Conservation (phyloP, 176 grass and related monocot species). For the Urochloa ruziziensis region DNA sequence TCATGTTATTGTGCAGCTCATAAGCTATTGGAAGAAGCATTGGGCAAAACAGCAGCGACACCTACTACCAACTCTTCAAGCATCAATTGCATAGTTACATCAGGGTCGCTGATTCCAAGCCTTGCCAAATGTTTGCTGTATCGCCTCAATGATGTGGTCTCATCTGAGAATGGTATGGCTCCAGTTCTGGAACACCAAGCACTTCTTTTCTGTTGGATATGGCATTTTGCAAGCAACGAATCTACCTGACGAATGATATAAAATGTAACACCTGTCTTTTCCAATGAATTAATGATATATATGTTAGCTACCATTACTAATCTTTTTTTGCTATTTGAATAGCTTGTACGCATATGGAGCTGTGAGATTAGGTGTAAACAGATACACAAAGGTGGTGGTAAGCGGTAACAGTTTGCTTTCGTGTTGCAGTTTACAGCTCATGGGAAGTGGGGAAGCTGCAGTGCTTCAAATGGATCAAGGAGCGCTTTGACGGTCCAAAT, state of each 20-base stretch:
- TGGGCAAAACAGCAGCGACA: conserved; percentile 33
- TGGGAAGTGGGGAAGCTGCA: conserved; percentile 94
- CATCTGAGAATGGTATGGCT: conserved; percentile 68
- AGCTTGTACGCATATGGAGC: neutral
- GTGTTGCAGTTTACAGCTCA: conserved; percentile 78
- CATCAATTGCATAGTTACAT: conserved; percentile 85
- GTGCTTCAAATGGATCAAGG: conserved; percentile 96
- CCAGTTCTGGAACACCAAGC: neutral
- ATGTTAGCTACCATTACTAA: neutral
- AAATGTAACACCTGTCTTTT: neutral
- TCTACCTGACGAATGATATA: neutral
- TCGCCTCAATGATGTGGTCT: conserved; percentile 75
- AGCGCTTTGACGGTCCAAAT: conserved; percentile 61
- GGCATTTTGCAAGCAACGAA: neutral
- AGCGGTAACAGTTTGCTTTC: neutral
- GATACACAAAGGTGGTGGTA: neutral
- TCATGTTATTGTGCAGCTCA: conserved; percentile 54
- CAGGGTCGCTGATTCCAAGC: conserved; percentile 91
- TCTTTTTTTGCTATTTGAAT: neutral
- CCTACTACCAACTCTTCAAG: conserved; percentile 24
- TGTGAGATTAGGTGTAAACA: neutral
- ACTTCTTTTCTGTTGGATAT: conserved; percentile 14
- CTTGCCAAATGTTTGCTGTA: conserved; percentile 96
- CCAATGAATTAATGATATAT: neutral
- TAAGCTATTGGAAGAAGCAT: conserved; percentile 57